Evolutionary conservation across 1,284 basidiomycete species (phyloP).

Genomic region (Puccinia triticina): DNA sequence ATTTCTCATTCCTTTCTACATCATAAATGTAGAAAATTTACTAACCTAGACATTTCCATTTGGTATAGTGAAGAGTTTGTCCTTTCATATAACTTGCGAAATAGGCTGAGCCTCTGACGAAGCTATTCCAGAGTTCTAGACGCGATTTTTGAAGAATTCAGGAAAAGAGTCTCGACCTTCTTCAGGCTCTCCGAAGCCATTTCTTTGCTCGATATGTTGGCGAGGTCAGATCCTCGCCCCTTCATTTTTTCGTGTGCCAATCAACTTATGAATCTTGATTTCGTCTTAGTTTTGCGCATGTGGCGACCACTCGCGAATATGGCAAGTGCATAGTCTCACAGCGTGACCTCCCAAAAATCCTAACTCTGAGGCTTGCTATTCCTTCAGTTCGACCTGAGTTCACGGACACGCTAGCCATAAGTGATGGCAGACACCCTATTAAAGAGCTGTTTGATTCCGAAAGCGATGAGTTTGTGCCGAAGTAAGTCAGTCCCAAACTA

Average conservation of each 20-base stretch:
- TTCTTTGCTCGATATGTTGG: slow-evolving; percentile 79
- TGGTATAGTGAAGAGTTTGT: slow-evolving; percentile 28
- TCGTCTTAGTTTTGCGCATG: slow-evolving; percentile 69
- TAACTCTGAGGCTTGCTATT: neutral
- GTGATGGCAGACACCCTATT: slow-evolving; percentile 75
- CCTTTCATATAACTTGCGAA: neutral
- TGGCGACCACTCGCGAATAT: slow-evolving; percentile 68
- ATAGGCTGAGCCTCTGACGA: slow-evolving; percentile 39
- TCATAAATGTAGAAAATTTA: neutral
- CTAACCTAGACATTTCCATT: neutral
- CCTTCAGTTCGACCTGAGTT: slow-evolving; percentile 79
- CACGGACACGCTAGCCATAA: slow-evolving; percentile 79
- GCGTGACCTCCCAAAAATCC: neutral
- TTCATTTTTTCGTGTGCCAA: neutral
- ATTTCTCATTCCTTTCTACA: neutral
- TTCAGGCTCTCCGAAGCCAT: slow-evolving; percentile 63
- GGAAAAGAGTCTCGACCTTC: slow-evolving; percentile 54
- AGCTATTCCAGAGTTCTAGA: slow-evolving; percentile 54
- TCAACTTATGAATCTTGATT: neutral
- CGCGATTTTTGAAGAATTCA: slow-evolving; percentile 56
- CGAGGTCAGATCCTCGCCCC: slow-evolving; percentile 63
- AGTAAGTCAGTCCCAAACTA: slow-evolving; percentile 25
- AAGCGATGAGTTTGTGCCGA: slow-evolving; percentile 40
- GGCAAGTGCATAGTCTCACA: slow-evolving; percentile 56
- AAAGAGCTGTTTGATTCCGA: slow-evolving; percentile 41